A percentile compares a stretch with the other conserved stretches of the same genome.
Conservation (phyloP, 176 grass and related monocot genomes). For the Avena insularis region DNA sequence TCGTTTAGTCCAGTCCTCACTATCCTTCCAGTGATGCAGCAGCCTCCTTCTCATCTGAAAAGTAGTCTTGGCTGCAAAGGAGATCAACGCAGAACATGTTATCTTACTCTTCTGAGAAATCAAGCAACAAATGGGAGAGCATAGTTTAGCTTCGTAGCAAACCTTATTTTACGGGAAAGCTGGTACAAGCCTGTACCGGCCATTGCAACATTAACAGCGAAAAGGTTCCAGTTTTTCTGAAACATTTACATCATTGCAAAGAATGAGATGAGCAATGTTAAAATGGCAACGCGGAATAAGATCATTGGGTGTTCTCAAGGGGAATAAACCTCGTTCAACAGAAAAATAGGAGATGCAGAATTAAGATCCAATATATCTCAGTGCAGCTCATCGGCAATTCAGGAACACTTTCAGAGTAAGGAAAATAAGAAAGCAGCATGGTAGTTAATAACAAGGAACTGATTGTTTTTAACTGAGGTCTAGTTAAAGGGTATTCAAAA, state of each 20-base stretch:
- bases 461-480: background rate
- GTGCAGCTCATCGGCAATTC: background rate
- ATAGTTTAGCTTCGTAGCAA: conserved; percentile 28
- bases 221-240: conserved; percentile 91
- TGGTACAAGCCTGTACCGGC: conserved; percentile 76
- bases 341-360: background rate
- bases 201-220: conserved; percentile 77
- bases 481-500: background rate
- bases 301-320: background rate
- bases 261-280: background rate
- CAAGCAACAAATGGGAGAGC: background rate
- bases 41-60: conserved; percentile 55
- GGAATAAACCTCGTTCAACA: background rate
- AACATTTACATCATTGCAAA: conserved; percentile 24
- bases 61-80: conserved; percentile 68
- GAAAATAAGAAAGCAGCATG: background rate
- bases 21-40: conserved; percentile 40
- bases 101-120: conserved; percentile 23
- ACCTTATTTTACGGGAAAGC: conserved; percentile 79
- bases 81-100: background rate
- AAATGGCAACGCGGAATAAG: background rate
- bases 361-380: background rate
- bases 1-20: conserved; percentile 7
- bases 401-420: conserved; percentile 3
- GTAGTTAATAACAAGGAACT: conserved; percentile 8